Evolutionary conservation across 2,329 filamentous ascomycete species (phyloP).

Genomic region (Verticillium dahliae): DNA sequence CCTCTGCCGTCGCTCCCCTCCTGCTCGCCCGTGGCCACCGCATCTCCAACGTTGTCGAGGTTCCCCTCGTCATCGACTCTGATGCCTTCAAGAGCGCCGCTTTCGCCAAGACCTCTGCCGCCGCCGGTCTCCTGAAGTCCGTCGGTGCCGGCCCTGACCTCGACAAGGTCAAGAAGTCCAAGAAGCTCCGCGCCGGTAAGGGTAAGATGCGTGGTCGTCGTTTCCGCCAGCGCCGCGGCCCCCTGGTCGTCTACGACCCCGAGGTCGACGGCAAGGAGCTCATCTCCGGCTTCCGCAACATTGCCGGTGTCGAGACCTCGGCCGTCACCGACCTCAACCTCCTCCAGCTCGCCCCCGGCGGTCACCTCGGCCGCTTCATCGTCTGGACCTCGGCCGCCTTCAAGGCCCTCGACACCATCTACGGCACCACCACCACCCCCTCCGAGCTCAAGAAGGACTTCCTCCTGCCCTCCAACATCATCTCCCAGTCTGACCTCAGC

Average conservation of each 20-base stretch:
- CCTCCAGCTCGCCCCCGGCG: conserved; percentile 97
- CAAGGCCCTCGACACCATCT: conserved; percentile 93
- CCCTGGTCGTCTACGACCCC: conserved; percentile 95
- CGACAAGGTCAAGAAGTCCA: conserved; percentile 91
- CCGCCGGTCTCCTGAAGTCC: conserved; percentile 80
- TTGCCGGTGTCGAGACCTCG: conserved; percentile 94
- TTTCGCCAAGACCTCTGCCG: conserved; percentile 81
- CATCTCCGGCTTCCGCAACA: conserved; percentile 94
- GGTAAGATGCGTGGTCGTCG: conserved; percentile 97
- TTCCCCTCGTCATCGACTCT: conserved; percentile 93
- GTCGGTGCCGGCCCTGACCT: conserved; percentile 86
- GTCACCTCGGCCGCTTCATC: conserved; percentile 97
- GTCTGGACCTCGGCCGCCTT: conserved; percentile 98
- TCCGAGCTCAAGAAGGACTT: conserved; percentile 98
- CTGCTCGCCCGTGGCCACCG: conserved; percentile 96
- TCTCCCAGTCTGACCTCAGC: conserved; percentile 89
- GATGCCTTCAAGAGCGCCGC: conserved; percentile 75
- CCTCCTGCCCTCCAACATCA: conserved; percentile 86
- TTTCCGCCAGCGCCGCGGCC: conserved; percentile 94
- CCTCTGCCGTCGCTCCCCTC: conserved; percentile 89
- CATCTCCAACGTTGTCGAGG: conserved; percentile 86
- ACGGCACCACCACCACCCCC: conserved; percentile 84
- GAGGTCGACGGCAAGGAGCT: conserved; percentile 93
- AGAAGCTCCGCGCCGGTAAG: conserved; percentile 97
- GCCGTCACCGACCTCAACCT: conserved; percentile 94